Evolutionary conservation across 805 yeast species (phyloP).

Genomic region (Dipodascus albidus): DNA sequence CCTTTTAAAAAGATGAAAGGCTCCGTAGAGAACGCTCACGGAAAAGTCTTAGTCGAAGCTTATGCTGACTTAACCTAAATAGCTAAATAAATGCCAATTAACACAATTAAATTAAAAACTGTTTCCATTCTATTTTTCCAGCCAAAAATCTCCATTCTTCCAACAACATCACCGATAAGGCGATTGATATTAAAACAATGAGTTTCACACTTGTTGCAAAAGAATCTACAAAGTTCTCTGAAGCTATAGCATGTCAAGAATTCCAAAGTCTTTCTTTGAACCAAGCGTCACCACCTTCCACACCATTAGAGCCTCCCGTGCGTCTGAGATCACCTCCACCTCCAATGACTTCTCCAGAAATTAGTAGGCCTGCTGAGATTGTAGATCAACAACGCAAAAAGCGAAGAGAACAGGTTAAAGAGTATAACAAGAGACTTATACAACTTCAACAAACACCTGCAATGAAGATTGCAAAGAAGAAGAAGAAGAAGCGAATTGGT

Average conservation of each 20-base stretch:
- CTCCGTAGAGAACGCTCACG: constrained; percentile 39
- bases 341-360: neutral
- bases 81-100: too few relatives aligned
- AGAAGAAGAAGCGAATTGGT: neutral
- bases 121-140: neutral
- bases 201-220: neutral
- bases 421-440: neutral
- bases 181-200: too few relatives aligned
- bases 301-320: neutral
- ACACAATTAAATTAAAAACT: too few relatives aligned
- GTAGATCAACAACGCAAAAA: neutral
- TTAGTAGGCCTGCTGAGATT: neutral
- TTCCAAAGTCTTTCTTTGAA: neutral
- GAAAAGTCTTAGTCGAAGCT: constrained; percentile 38
- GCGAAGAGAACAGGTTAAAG: neutral
- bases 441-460: neutral
- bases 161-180: too few relatives aligned
- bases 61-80: constrained; percentile 3
- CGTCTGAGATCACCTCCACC: neutral
- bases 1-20: constrained; percentile 39
- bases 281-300: neutral
- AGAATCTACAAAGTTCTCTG: neutral
- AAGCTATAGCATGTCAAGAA: neutral
- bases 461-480: neutral
- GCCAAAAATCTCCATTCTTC: too few relatives aligned